Evolutionary conservation across 257 asterid species (phyloP).

Genomic region (Solanum etuberosum): DNA sequence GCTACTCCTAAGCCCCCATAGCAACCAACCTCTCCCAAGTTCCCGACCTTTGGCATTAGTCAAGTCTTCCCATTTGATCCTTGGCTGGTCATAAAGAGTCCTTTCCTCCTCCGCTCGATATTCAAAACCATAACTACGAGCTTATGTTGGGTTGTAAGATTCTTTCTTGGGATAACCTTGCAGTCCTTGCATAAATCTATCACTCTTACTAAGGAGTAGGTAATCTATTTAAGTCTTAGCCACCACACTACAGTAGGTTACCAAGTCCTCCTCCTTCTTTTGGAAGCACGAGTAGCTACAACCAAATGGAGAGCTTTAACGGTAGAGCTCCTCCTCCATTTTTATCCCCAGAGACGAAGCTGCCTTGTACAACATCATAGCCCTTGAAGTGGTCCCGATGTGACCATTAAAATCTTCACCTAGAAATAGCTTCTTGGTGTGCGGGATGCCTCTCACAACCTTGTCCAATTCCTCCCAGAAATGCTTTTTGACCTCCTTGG

Average conservation of each 20-base stretch:
- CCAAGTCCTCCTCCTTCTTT: neutral
- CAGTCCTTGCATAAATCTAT: neutral
- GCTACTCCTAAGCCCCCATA: neutral
- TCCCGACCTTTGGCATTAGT: neutral
- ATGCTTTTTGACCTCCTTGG: neutral
- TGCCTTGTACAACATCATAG: neutral
- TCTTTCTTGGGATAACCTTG: neutral
- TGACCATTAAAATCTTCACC: neutral
- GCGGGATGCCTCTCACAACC: neutral
- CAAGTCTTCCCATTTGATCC: neutral
- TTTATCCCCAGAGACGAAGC: neutral
- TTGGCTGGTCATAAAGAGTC: neutral
- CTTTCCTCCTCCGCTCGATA: neutral
- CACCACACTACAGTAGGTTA: neutral
- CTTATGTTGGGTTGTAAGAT: neutral
- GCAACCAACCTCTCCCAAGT: neutral
- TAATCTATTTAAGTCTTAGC: neutral
- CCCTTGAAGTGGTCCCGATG: neutral
- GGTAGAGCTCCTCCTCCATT: neutral
- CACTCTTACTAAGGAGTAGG: neutral
- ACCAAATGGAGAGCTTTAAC: neutral
- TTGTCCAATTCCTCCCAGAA: neutral
- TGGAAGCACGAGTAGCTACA: neutral
- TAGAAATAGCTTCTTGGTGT: neutral
- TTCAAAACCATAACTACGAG: neutral